Evolutionary conservation across 495 filamentous ascomycete genomes (phyloP), one percentile per base, ranked within the genome.

Genomic region (Penicillium nucicola): DNA sequence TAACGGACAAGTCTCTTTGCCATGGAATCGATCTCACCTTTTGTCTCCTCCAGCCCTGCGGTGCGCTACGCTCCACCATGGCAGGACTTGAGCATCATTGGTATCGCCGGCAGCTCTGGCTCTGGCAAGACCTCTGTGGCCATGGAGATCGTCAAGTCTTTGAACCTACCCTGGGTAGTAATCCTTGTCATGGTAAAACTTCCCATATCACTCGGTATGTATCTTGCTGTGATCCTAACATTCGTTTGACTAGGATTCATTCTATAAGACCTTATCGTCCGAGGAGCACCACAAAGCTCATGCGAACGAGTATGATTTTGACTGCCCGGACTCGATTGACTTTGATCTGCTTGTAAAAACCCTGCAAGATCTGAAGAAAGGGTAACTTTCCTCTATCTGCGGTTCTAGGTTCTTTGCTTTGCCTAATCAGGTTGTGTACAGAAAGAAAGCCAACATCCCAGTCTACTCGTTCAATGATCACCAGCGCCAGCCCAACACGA

Each of bases 91-190:
- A 90, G 84, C 68, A 97, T 98, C 59, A 97, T 98, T 61, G 93
- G 91, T 38, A 85, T 98, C 49, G 93, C 95, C 36, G 93, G 93
- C 11, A 93, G 89, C 64, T 97, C 92, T 15, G 95, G 95, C 45
- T 97, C 92, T 20, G 93, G 93, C 33, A 98, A 98, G 75, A 96
- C 92, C n/a, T 95, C 90, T 2, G 73, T 98, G 44, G 91, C 95
- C 18, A 82, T 92, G 53, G 90, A 91, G 41, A 95, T 98, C 56
- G 90, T 97, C 44, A 84, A 77, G 48, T 86, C 88, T 50, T 69
- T 98, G 56, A 96, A 92, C 70, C 74, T 97, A 43, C 93, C 93
- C 36, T 98, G 93, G 93, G 93, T 98, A 31, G 90, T 97, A 23
- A 96, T 98, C 66, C 70, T 98, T 55, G 92, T 90, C 28, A 97